A percentile compares a stretch with the other conserved stretches of the same genome.
Conservation (phyloP, 768 basidiomycete species). For the Dacryopinax spathularia region DNA sequence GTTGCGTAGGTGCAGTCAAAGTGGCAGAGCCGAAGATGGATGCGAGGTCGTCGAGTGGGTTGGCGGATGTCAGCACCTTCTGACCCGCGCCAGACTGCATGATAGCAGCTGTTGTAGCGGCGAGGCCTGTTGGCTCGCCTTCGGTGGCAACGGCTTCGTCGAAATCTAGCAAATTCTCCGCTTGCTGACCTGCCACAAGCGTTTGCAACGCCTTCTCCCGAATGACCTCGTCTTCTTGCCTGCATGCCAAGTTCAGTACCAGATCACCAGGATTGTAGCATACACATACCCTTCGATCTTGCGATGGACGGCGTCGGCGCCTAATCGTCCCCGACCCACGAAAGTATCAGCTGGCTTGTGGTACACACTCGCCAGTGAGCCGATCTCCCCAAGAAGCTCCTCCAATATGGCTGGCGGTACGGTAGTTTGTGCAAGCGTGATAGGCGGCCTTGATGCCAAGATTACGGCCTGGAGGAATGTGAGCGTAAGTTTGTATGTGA, state of each 20-base stretch:
- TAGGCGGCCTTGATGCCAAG: conserved; percentile 80
- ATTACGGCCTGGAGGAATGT: conserved; percentile 51
- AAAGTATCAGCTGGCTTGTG: conserved; percentile 96
- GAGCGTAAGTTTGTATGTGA: not conserved
- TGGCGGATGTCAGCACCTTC: conserved; percentile 64
- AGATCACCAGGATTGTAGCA: conserved; percentile 4
- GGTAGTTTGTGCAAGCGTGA: conserved; percentile 81
- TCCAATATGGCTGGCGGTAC: conserved; percentile 78
- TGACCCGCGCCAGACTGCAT: not conserved
- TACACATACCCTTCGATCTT: conserved; percentile 44
- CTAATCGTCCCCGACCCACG: conserved; percentile 78
- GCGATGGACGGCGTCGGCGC: conserved; percentile 61
- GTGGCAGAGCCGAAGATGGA: conserved; percentile 62
- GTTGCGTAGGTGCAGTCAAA: conserved; percentile 15
- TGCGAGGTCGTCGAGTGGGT: conserved; percentile 85
- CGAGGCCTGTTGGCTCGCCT: conserved; percentile 28
- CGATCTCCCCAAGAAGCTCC: conserved; percentile 81
- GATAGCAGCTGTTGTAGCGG: conserved; percentile 5
- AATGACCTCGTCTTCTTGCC: conserved; percentile 55
- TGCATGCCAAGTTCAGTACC: conserved; percentile 9
- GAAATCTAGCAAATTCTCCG: conserved; percentile 91
- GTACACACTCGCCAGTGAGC: conserved; percentile 82
- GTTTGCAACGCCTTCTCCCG: conserved; percentile 79
- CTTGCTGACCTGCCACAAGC: conserved; percentile 77
- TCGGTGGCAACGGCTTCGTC: conserved; percentile 53